Base-by-base conservation (phyloP, 257 asterid genomes). In the Linaria vulgaris region DNA sequence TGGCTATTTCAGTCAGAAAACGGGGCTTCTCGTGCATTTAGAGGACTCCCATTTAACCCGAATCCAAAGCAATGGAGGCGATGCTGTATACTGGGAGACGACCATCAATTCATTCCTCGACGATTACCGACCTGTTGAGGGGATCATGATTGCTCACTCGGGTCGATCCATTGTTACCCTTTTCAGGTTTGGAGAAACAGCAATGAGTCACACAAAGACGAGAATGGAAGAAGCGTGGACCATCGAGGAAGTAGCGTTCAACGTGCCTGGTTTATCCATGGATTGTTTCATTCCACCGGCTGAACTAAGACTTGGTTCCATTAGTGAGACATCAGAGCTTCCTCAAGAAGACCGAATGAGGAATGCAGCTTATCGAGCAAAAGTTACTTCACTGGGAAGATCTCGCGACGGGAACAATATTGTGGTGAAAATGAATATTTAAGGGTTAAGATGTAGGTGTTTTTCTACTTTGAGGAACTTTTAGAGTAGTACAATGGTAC, bases 31-130 rank as follows among this genome's bases (percentile, higher is more conserved):
- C 3, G 72, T 81, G 46, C 82, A 75, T 27, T 65, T 81, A 58
- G 87, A 78, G 56, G 87, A 81, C 64, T 78, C 84, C 65, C 87
- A 81, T 52, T 63, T 81, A 67, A 81, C 87, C 69, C 68, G 87
- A 2, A 81, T 78, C 37, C 83, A 81, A 34, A 60, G 70, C 76
- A 78, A 68, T 15, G 83, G 80, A 1, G 70, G 76, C 0, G 87
- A 81, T 1, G 82, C 82, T 2, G 84, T 73, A 6, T 81, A 81
- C 43, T 81, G 87, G 87, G 87, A 81, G 63, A 81, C 87, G 0
- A 81, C 87, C 9, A 81, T 81, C 73, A 81, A 81, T 44, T 81
- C 87, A 4, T 78, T 70, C 44, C 78, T 81, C 1, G 80, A 75
- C 16, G 87, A 81, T 68, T 78, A 78, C 6, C 64, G 83, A 61